These are phyloP conservation scores for Magnolia officinalis DNA, from an alignment of 164 flowering plant species.

Conservation along the genomic window DNA sequence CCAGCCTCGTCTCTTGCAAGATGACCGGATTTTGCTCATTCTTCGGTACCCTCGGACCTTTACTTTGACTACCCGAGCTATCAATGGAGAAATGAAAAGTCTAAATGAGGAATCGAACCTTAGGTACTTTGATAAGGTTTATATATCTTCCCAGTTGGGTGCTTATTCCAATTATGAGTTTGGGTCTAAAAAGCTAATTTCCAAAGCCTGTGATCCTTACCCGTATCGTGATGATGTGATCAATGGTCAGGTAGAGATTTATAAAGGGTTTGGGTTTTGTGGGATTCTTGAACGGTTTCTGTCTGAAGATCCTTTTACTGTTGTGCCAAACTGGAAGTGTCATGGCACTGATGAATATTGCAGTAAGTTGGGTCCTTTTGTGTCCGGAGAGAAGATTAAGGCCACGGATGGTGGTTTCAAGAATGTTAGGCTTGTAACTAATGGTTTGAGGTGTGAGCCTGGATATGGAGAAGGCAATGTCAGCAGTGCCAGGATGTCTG, in stretches of 20 bases:
- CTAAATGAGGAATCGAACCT: constrained; percentile 43
- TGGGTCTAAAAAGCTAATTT: constrained; percentile 44
- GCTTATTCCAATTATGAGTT: constrained; percentile 46
- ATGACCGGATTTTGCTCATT: constrained; percentile 67
- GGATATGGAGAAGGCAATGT: constrained; percentile 18
- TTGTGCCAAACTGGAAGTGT: constrained; percentile 86
- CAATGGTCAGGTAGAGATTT: constrained; percentile 33
- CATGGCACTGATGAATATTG: constrained; percentile 54
- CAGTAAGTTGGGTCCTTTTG: constrained; percentile 67
- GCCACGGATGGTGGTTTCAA: constrained; percentile 61
- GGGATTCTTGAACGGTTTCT: constrained; percentile 39
- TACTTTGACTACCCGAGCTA: constrained; percentile 40
- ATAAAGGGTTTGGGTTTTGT: constrained; percentile 57
- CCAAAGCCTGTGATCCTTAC: constrained; percentile 69
- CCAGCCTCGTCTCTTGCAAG: constrained; percentile 58
- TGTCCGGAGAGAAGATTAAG: constrained; percentile 35
- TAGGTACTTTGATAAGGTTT: constrained; percentile 69
- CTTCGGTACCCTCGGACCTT: constrained; percentile 59
- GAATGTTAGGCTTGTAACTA: constrained; percentile 50
- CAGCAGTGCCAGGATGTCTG: constrained; percentile 43
- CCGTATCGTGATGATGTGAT: constrained; percentile 46
- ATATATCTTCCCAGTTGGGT: constrained; percentile 48
- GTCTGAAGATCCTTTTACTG: constrained; percentile 31
- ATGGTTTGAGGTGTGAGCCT: constrained; percentile 56
- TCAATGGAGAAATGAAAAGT: constrained; percentile 72